Evolutionary conservation across 2,329 filamentous ascomycete genomes (phyloP).

Genomic region (Trichoderma atroviride): DNA sequence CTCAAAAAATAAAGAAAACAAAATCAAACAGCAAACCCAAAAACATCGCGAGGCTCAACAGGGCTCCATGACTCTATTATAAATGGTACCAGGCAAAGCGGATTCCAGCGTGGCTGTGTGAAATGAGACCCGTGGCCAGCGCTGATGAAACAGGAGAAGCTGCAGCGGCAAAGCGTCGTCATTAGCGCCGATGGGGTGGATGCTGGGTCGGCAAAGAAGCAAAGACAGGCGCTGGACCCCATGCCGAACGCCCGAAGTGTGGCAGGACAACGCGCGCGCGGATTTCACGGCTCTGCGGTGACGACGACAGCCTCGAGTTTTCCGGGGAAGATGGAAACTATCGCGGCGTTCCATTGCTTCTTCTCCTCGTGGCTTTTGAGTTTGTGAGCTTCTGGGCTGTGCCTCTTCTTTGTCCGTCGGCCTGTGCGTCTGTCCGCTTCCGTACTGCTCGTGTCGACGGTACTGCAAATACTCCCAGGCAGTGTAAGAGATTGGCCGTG

Average conservation of each 20-base stretch:
- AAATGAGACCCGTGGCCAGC: conserved; percentile 1
- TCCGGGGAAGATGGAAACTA: not conserved
- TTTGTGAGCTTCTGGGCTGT: not conserved
- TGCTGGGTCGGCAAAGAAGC: not conserved
- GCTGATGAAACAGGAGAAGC: conserved; percentile 20
- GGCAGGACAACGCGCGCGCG: conserved; percentile 12
- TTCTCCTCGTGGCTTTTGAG: not conserved
- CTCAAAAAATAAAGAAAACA: not conserved
- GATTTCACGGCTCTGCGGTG: not conserved
- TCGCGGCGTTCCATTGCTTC: not conserved
- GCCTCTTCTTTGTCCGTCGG: conserved; percentile 3
- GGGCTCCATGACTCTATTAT: not conserved
- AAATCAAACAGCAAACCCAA: not conserved
- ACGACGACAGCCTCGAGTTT: conserved; percentile 8
- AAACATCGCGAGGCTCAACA: not conserved
- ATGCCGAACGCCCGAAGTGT: conserved; percentile 17
- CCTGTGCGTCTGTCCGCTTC: conserved; percentile 1
- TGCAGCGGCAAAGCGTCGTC: conserved; percentile 20
- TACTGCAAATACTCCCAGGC: not conserved
- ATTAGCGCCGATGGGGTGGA: conserved; percentile 24
- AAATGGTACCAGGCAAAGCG: not conserved
- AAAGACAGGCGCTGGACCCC: not conserved
- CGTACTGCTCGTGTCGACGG: not conserved
- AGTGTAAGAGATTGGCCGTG: not conserved
- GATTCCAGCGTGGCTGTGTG: conserved; percentile 13